These are phyloP conservation scores for Suillus clintonianus DNA, from an alignment of 768 basidiomycete species.

Conservation along the genomic window DNA sequence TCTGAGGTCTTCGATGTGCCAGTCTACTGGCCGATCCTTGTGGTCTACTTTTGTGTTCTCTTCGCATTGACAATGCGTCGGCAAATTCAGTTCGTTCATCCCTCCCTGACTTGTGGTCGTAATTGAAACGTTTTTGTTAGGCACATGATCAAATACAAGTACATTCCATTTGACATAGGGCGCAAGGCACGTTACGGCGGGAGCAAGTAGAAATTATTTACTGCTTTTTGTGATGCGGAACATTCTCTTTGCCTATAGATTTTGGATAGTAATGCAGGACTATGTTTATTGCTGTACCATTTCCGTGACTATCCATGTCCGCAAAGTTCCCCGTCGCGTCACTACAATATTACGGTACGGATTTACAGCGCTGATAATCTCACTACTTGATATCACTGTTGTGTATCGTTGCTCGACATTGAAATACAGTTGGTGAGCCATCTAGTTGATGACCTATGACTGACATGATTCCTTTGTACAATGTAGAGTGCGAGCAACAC, in stretches of 20 bases:
- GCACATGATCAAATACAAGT: conserved; percentile 99
- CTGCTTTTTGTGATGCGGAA: not conserved
- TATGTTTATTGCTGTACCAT: conserved; percentile 7
- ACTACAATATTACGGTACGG: conserved; percentile 20
- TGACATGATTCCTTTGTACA: not conserved
- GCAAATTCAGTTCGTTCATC: conserved; percentile 81
- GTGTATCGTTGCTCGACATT: not conserved
- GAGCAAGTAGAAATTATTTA: conserved; percentile 39
- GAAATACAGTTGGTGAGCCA: not conserved
- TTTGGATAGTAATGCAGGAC: conserved; percentile 7
- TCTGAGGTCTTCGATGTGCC: conserved; percentile 92
- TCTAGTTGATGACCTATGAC: conserved; percentile 9
- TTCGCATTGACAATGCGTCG: conserved; percentile 95
- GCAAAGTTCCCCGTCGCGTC: not conserved
- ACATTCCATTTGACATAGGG: conserved; percentile 93
- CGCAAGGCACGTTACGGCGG: conserved; percentile 87
- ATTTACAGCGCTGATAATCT: conserved; percentile 30
- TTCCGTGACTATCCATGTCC: not conserved
- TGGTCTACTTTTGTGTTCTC: conserved; percentile 94
- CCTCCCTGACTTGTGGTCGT: conserved; percentile 9
- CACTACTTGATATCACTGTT: not conserved
- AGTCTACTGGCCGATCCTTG: conserved; percentile 98
- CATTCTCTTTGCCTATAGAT: conserved; percentile 2
- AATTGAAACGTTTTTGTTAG: conserved; percentile 40
- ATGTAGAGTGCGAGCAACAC: not conserved